Base-by-base conservation (phyloP, 202 grass and related monocot species). In the Musa balbisiana region DNA sequence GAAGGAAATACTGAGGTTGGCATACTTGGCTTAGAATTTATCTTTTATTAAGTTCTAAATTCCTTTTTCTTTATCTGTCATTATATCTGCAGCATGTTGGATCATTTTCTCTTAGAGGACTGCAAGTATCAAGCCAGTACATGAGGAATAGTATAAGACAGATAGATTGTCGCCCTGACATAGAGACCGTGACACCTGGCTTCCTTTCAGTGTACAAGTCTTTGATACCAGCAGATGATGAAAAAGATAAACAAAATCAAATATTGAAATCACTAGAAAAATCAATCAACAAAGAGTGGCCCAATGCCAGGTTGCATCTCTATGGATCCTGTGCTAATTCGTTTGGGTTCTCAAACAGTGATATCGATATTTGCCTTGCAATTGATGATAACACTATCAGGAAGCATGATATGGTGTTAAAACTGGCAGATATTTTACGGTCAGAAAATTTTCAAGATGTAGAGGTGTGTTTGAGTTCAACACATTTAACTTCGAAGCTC, bases 301-400 rank as follows among this genome's bases (percentile, higher is more conserved):
- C 82, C 12, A 5, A 81, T 9, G 82, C 82, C 51, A 73, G 63
- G 88, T 60, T 87, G 56, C 85, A 91, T 53, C 85, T 91, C 60
- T 91, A 85, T 23, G 88, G 88, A 50, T 91, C 88, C 10, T 87
- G 85, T 25, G 85, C 85, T 17, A 91, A 85, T 73, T 87, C 88
- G 0, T 91, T 87, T 21, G 85, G 85, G 0, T 82, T 78, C 2
- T 67, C 80, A 0, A 80, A 80, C 9, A 91, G 88, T 0, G 88
- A 91, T 26, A 69, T 91, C 0, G 88, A 91, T 19, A 83, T 91
- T 26, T 91, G 88, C 56, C 80, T 91, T 60, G 53, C 86, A 6
- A 80, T 87, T 55, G 85, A 85, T 4, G 64, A 49, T n/a, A 60
- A 20, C 51, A 20, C 6, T 0, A 80, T 54, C 0, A 62, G 43